Evolutionary conservation across 495 filamentous ascomycete genomes (phyloP).

Genomic region (Cladorrhinum samala): DNA sequence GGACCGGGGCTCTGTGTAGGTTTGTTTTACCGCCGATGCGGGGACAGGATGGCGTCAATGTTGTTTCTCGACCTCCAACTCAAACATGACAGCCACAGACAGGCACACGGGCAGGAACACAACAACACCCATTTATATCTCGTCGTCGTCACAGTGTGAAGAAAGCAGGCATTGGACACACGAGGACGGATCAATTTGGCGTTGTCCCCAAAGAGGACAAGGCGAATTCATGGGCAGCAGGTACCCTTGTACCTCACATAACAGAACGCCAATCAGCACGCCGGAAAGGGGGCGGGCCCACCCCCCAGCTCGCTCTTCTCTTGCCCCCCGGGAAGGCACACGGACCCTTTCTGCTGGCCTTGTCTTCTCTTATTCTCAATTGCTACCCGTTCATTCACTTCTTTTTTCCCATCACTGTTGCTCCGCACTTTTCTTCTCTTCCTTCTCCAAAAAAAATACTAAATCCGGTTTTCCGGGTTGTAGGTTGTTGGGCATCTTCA

Average conservation of each 20-base stretch:
- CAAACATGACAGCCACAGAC: neutral
- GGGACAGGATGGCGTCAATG: conserved; percentile 4
- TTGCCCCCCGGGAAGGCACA: conserved; percentile 17
- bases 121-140: neutral
- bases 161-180: conserved; percentile 3
- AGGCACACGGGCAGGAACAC: neutral
- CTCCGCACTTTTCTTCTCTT: neutral
- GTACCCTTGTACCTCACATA: conserved; percentile 8
- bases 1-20: too few species aligned
- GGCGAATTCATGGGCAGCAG: conserved; percentile 7
- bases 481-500: too few species aligned
- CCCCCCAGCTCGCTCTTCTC: conserved; percentile 6
- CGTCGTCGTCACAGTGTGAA: conserved; percentile 7
- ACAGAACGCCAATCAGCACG: conserved; percentile 20
- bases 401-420: neutral
- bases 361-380: conserved; percentile 4
- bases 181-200: neutral
- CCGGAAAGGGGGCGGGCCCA: conserved; percentile 5
- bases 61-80: neutral
- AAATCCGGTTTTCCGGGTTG: neutral
- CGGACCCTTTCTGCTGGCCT: conserved; percentile 18
- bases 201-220: conserved; percentile 11
- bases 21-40: neutral
- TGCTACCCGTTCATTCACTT: conserved; percentile 14
- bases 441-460: neutral